These are phyloP conservation scores for Candida mattraensis DNA, from an alignment of 805 yeast species.

Conservation along the genomic window DNA sequence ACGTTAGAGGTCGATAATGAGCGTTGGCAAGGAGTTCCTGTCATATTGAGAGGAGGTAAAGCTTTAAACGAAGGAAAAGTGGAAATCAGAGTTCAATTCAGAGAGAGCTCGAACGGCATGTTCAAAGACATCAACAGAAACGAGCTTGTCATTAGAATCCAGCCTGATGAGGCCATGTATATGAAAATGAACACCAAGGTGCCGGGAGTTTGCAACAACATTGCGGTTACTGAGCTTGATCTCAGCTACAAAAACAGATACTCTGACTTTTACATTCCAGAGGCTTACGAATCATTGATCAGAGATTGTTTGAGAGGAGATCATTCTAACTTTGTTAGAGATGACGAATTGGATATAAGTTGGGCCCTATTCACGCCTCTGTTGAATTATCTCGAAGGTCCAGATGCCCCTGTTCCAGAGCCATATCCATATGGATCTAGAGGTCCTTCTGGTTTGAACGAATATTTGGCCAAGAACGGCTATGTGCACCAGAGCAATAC, in stretches of 20 bases:
- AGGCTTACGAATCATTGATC: slow-evolving; percentile 94
- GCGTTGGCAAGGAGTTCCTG: slow-evolving; percentile 98
- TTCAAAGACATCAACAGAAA: slow-evolving; percentile 81
- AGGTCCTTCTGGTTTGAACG: slow-evolving; percentile 70
- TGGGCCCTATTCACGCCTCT: slow-evolving; percentile 95
- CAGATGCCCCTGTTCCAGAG: slow-evolving; percentile 64
- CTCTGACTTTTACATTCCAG: slow-evolving; percentile 91
- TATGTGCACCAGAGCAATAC: slow-evolving; percentile 64
- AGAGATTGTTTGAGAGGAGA: slow-evolving; percentile 89
- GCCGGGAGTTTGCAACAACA: slow-evolving; percentile 84
- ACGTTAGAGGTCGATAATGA: slow-evolving; percentile 80
- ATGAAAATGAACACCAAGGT: slow-evolving; percentile 90
- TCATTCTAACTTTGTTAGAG: slow-evolving; percentile 97
- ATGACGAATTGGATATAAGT: slow-evolving; percentile 91
- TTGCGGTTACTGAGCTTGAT: slow-evolving; percentile 87
- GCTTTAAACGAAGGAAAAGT: slow-evolving; percentile 95
- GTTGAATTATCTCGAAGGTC: slow-evolving; percentile 73
- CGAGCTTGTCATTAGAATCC: slow-evolving; percentile 91
- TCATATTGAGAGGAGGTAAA: slow-evolving; percentile 94
- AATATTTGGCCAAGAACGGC: slow-evolving; percentile 67
- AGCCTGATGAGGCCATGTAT: slow-evolving; percentile 93
- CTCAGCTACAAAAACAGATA: slow-evolving; percentile 81
- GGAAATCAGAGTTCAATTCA: slow-evolving; percentile 91
- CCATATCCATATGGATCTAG: slow-evolving; percentile 86
- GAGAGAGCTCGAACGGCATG: slow-evolving; percentile 79